Evolutionary conservation across 129 eudicot genomes (phyloP).

Genomic region (Calendula officinalis): DNA sequence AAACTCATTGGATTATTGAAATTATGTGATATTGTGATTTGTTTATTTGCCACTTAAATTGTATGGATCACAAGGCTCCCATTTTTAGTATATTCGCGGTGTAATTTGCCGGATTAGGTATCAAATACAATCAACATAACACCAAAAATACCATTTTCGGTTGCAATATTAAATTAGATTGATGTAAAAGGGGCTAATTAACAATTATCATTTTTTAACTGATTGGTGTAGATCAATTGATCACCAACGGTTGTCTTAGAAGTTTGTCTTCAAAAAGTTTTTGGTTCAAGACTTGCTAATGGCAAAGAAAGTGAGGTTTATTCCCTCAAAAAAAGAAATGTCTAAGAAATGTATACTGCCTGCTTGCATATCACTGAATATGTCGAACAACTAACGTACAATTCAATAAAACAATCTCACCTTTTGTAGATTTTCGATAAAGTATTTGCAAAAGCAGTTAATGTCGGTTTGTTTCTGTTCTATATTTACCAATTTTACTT

Average conservation of each 20-base stretch:
- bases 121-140: slow-evolving; percentile 20
- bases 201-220: too few relatives aligned
- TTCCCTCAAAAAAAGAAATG: too few relatives aligned
- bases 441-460: not conserved
- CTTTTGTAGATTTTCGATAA: not conserved
- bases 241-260: too few relatives aligned
- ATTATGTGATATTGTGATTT: not conserved
- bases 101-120: slow-evolving; percentile 17
- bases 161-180: not conserved
- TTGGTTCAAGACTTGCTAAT: too few relatives aligned
- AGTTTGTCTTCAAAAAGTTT: too few relatives aligned
- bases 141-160: slow-evolving; percentile 20
- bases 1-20: not conserved
- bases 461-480: too few relatives aligned
- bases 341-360: too few relatives aligned
- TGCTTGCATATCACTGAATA: too few relatives aligned
- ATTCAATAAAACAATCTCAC: too few relatives aligned
- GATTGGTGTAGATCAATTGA: too few relatives aligned
- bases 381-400: too few relatives aligned
- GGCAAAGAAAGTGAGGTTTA: too few relatives aligned
- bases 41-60: not conserved
- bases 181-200: not conserved
- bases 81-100: not conserved
- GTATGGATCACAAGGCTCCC: not conserved
- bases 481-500: not conserved